These are phyloP conservation scores for Yamadazyma kanchanaburiensis DNA, from an alignment of 1,139 yeast species.

Conservation along the genomic window DNA sequence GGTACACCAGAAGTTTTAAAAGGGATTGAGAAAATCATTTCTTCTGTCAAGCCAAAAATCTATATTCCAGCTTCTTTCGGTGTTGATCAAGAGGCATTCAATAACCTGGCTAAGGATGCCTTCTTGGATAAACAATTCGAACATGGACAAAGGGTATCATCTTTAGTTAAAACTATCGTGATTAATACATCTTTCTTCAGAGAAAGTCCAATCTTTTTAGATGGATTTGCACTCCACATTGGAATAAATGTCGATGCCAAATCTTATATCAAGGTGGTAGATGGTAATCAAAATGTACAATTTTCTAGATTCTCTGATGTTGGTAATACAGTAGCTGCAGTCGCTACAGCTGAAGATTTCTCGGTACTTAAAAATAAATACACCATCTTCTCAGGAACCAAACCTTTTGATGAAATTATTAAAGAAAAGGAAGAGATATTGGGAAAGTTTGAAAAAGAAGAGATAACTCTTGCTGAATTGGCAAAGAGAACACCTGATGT, in stretches of 20 bases:
- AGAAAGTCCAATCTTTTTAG: constrained; percentile 30
- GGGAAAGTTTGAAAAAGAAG: neutral
- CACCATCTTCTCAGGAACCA: constrained; percentile 38
- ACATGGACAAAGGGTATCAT: too few relatives aligned
- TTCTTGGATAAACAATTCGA: too few relatives aligned
- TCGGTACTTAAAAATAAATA: constrained; percentile 39
- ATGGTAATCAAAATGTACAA: constrained; percentile 19
- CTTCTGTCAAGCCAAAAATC: constrained; percentile 44
- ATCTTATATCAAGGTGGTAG: constrained; percentile 30
- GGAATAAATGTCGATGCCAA: constrained; percentile 35
- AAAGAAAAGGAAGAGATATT: neutral
- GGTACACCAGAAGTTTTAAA: constrained; percentile 21
- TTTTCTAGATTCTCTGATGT: constrained; percentile 41
- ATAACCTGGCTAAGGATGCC: too few relatives aligned
- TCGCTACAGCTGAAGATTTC: constrained; percentile 33
- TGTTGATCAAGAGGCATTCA: too few relatives aligned
- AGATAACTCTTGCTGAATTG: constrained; percentile 22
- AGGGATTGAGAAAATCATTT: constrained; percentile 30
- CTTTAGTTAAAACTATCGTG: too few relatives aligned
- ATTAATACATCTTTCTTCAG: constrained; percentile 44
- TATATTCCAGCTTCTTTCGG: constrained; percentile 68
- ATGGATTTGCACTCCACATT: constrained; percentile 28
- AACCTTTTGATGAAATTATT: constrained; percentile 37
- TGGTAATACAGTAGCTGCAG: constrained; percentile 42
- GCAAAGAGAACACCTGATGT: constrained; percentile 33